Evolutionary conservation across 139 green algal genomes (phyloP), one percentile per base, ranked within the genome.

Genomic region (Chlorella sorokiniana): DNA sequence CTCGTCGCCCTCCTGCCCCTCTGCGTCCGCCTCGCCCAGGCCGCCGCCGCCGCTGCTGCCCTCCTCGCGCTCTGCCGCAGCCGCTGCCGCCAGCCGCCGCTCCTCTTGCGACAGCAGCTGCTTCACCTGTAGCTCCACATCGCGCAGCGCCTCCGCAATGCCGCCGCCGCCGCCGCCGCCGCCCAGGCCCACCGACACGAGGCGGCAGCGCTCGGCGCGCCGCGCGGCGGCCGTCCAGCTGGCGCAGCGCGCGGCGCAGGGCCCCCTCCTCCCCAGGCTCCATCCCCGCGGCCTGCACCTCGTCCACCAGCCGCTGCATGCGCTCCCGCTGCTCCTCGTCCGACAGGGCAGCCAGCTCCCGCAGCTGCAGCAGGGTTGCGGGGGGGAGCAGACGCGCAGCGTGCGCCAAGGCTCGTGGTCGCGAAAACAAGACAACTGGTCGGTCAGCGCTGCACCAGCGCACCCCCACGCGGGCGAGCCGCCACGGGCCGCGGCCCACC

Each of bases 261-360:
- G 20, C 10, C 25, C 59, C n/a, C 23, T 94, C 90, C 81, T 94
- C 90, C 11, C 87, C 90, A 35, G 70, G 41, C 33, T 72, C 40
- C 20, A 91, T 37, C 4, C 51, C 78, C 0, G 63, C 62, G 1
- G 69, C 71, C 16, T 42, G 38, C 41, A 91, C 83, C 48, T 88
- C 51, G 27, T 86, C 75, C 16, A 93, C 84, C 27, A 92, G 56
- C 14, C 54, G 61, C 68, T 92, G 80, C 64, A 91, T 52, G 4
- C 65, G 42, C 10, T 78, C 81, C 14, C 92, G 71, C 80, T 91
- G 83, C 20, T 86, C 83, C 67, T 93, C 90, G 48, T 91, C 85
- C 14, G 76, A 86, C 76, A 95, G 72, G 23, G 81, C 86, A 38
- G 88, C 89, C 63, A 93, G 83, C 56, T 85, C 83, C 1, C 68